phyloP scores from a whole-genome alignment of 2,329 filamentous ascomycete genomes.

The Fusarium sp. region DNA sequence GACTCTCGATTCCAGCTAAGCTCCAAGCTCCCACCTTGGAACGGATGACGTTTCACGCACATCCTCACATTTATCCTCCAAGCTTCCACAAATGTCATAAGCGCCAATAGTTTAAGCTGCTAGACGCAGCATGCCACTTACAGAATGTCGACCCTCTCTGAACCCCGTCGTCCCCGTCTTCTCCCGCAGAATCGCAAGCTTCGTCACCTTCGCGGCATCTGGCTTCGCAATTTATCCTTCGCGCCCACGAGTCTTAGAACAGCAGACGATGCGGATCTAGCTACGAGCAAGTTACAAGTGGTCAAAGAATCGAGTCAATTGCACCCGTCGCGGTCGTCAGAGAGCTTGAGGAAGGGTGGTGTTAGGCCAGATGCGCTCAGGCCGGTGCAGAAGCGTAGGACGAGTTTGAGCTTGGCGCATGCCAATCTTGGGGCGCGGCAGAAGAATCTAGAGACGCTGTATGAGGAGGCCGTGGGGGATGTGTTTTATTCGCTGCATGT shows the following conservation, averaged over 20 bases:
- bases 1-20: constrained; percentile 29
- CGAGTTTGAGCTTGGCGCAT: constrained; percentile 59
- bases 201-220: constrained; percentile 86
- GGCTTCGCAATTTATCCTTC: constrained; percentile 84
- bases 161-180: constrained; percentile 58
- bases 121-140: constrained; percentile 28
- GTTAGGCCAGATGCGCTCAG: constrained; percentile 50
- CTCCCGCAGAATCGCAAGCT: constrained; percentile 83
- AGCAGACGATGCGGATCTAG: constrained; percentile 81
- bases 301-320: constrained; percentile 57
- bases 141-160: constrained; percentile 49
- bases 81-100: constrained; percentile 33
- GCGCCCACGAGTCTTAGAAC: constrained; percentile 66
- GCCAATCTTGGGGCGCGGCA: constrained; percentile 65
- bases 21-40: constrained; percentile 29
- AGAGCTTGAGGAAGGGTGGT: constrained; percentile 53
- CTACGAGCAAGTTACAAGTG: constrained; percentile 71
- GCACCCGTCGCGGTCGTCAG: constrained; percentile 64
- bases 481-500: constrained; percentile 88
- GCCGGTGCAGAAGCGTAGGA: constrained; percentile 50
- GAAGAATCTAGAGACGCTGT: constrained; percentile 76
- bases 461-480: constrained; percentile 78
- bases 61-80: background rate
- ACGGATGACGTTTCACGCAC: constrained; percentile 26
- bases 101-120: constrained; percentile 16